phyloP scores from a whole-genome alignment of 129 eudicot species.

The Silybum marianum region DNA sequence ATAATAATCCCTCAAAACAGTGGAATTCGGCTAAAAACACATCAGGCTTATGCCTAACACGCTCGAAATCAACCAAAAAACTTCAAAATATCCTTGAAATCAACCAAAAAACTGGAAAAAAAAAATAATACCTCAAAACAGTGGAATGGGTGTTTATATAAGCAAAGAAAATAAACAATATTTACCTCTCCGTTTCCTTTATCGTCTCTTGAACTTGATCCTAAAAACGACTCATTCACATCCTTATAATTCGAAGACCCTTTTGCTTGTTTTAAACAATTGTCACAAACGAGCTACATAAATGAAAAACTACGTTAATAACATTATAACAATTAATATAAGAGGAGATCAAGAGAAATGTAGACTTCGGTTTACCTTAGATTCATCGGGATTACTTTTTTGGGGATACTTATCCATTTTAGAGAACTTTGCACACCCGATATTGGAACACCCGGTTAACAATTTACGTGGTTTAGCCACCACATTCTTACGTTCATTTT shows the following conservation, averaged over 20 bases:
- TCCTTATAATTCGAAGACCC: conserved; percentile 2
- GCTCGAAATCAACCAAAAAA: background rate
- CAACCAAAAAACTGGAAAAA: too few relatives aligned
- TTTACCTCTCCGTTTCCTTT: conserved; percentile 41
- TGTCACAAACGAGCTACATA: conserved; percentile 27
- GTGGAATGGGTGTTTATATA: too few relatives aligned
- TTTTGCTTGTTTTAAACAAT: conserved; percentile 31
- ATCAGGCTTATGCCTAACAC: too few relatives aligned
- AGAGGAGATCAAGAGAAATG: background rate
- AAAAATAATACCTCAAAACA: too few relatives aligned
- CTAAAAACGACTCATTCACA: conserved; percentile 19
- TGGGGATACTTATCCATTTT: background rate
- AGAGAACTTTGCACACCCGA: conserved; percentile 11
- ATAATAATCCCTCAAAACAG: too few relatives aligned
- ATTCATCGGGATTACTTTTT: conserved; percentile 19
- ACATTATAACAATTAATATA: background rate
- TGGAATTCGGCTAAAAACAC: too few relatives aligned
- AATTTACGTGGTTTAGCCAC: conserved; percentile 27
- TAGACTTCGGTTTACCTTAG: conserved; percentile 30
- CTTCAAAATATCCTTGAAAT: background rate
- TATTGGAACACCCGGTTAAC: conserved; percentile 10
- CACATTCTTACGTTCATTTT: conserved; percentile 32
- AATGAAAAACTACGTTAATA: background rate
- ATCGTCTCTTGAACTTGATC: conserved; percentile 31
- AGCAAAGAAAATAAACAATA: background rate